A percentile compares a stretch with the other conserved stretches of the same genome.
Conservation (phyloP, 2,329 filamentous ascomycete species). For the Rosellinia necatrix region DNA sequence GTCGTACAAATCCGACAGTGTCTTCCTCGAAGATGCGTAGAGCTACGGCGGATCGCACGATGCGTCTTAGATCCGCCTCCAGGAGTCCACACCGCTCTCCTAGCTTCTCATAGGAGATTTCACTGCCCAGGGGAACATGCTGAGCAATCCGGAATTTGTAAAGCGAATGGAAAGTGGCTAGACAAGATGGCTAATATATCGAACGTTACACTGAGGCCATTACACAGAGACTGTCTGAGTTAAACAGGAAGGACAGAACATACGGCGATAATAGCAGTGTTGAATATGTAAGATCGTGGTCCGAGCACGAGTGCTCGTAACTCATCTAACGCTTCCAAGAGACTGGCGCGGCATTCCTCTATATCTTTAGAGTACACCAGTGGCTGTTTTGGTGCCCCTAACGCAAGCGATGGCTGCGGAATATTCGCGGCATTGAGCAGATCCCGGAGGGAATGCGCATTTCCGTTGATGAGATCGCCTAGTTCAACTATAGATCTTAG, state of each 20-base stretch:
- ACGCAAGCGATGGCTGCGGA: neutral
- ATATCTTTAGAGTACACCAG: neutral
- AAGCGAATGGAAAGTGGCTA: neutral
- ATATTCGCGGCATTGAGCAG: neutral
- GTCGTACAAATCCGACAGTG: neutral
- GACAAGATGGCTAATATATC: neutral
- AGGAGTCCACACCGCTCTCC: neutral
- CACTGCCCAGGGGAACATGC: neutral
- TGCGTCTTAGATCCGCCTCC: neutral
- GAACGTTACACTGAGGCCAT: neutral
- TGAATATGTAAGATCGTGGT: neutral
- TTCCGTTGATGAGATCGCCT: neutral
- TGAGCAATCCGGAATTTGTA: neutral
- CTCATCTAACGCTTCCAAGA: neutral
- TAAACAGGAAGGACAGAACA: neutral
- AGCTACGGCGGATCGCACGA: neutral
- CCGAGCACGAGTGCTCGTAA: neutral
- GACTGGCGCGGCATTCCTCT: neutral
- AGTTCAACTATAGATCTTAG: neutral
- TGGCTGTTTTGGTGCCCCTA: neutral
- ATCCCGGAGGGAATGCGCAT: neutral
- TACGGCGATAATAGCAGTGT: neutral
- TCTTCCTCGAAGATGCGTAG: neutral
- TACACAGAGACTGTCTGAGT: neutral
- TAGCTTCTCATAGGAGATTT: neutral